A percentile compares a stretch with the other conserved stretches of the same genome.
Evolutionary conservation across 2,329 filamentous ascomycete genomes (phyloP).

Genomic region (Cercospora sp.): DNA sequence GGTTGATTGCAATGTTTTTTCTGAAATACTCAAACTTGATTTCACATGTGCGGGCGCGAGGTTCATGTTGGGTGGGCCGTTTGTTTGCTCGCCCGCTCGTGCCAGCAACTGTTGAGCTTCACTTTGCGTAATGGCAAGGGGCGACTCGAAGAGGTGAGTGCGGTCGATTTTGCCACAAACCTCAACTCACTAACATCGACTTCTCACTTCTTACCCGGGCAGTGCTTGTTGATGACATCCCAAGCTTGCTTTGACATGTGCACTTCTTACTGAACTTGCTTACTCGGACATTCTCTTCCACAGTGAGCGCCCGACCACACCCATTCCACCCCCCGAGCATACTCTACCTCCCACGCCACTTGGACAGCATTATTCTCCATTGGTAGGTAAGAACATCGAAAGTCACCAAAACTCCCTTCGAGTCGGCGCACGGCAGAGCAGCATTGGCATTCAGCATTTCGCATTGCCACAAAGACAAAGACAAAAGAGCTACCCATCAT

Average conservation of each 20-base stretch:
- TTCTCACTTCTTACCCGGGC: not conserved
- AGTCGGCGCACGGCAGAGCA: not conserved
- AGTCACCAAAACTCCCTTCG: not conserved
- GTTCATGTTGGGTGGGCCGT: not conserved
- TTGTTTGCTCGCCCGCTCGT: not conserved
- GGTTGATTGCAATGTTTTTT: not conserved
- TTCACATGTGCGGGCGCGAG: not conserved
- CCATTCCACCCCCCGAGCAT: not conserved
- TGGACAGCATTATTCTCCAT: not conserved
- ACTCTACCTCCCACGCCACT: not conserved
- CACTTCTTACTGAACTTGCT: not conserved
- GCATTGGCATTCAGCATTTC: not conserved
- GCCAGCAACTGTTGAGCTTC: not conserved
- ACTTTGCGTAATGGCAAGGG: not conserved
- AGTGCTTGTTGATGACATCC: not conserved
- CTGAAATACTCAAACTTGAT: not conserved
- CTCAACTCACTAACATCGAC: not conserved
- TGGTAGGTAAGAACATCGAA: not conserved
- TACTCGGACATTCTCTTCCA: not conserved
- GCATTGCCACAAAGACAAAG: too few relatives aligned
- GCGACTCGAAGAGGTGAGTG: not conserved
- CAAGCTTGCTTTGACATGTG: not conserved
- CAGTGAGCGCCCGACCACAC: not conserved
- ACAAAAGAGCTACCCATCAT: constrained; percentile 10
- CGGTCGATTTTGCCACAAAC: not conserved